A percentile compares a stretch with the other conserved stretches of the same genome.
Conservation (phyloP, 2,329 filamentous ascomycete species). For the Ophiostoma populinum region DNA sequence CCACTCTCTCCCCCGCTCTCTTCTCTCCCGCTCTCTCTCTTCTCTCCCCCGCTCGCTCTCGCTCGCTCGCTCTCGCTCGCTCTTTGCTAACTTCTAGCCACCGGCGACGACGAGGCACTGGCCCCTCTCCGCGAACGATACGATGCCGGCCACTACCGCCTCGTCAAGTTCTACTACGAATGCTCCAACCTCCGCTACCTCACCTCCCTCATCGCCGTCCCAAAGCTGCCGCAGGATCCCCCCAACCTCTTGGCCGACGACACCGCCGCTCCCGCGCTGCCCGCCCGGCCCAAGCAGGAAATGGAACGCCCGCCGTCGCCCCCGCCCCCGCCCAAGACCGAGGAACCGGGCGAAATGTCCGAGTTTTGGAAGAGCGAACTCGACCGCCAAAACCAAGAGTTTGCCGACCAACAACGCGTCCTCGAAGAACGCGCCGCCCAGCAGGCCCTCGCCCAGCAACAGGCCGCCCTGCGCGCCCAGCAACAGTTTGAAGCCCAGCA, state of each 20-base stretch:
- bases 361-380: conserved; percentile 97
- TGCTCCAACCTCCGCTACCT: conserved; percentile 95
- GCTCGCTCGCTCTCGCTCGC: too few relatives aligned
- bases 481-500: conserved; percentile 96
- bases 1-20: background rate
- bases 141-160: conserved; percentile 86
- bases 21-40: too few relatives aligned
- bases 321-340: conserved; percentile 48
- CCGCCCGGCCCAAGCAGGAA: conserved; percentile 61
- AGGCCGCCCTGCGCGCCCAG: conserved; percentile 71
- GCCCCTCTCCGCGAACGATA: conserved; percentile 78
- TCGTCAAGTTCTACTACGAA: conserved; percentile 98
- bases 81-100: conserved; percentile 33
- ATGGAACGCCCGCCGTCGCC: conserved; percentile 53
- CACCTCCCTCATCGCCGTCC: conserved; percentile 88
- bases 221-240: conserved; percentile 85
- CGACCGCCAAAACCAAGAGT: conserved; percentile 80
- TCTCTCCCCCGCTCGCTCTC: too few relatives aligned
- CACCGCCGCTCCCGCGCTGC: conserved; percentile 66
- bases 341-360: conserved; percentile 85
- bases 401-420: conserved; percentile 81
- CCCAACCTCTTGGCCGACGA: conserved; percentile 79
- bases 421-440: conserved; percentile 76
- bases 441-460: conserved; percentile 63
- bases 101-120: conserved; percentile 83